Percentiles rank a stretch among this genome's conserved stretches.
These are phyloP conservation scores for Podaxis carcinomalis DNA, from an alignment of 768 basidiomycete genomes.

Conservation along the genomic window DNA sequence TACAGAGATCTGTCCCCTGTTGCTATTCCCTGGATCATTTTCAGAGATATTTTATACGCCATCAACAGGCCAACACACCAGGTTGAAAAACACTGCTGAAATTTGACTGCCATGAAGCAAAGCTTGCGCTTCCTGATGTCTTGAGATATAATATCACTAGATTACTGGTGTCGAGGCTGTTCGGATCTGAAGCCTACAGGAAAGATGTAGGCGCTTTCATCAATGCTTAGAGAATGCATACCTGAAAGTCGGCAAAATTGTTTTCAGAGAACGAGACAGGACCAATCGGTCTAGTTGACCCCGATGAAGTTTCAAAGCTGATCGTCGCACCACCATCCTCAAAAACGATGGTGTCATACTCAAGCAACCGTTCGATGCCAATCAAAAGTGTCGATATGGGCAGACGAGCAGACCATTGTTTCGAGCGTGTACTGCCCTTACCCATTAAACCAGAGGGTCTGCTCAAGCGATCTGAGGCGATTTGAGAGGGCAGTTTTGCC, in stretches of 20 bases:
- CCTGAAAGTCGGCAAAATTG: neutral
- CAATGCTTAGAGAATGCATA: neutral
- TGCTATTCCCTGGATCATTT: neutral
- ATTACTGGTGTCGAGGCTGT: neutral
- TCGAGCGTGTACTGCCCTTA: neutral
- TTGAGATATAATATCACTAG: neutral
- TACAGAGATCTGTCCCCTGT: neutral
- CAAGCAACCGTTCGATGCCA: neutral
- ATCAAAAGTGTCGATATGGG: constrained; percentile 1
- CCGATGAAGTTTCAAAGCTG: neutral
- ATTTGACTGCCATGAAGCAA: neutral
- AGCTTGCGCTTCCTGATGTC: neutral
- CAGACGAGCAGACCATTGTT: neutral
- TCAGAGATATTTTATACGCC: neutral
- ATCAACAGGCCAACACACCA: neutral
- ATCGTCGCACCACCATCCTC: neutral
- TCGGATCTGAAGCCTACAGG: neutral
- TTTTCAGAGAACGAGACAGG: neutral
- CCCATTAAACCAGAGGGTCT: neutral
- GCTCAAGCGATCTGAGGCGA: neutral
- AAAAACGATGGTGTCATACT: neutral
- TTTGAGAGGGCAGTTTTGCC: neutral
- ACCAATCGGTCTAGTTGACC: neutral
- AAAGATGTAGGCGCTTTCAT: neutral
- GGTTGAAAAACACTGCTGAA: neutral